Evolutionary conservation across 73 alveolate species (phyloP).

Genomic region (Durusdinium trenchii): DNA sequence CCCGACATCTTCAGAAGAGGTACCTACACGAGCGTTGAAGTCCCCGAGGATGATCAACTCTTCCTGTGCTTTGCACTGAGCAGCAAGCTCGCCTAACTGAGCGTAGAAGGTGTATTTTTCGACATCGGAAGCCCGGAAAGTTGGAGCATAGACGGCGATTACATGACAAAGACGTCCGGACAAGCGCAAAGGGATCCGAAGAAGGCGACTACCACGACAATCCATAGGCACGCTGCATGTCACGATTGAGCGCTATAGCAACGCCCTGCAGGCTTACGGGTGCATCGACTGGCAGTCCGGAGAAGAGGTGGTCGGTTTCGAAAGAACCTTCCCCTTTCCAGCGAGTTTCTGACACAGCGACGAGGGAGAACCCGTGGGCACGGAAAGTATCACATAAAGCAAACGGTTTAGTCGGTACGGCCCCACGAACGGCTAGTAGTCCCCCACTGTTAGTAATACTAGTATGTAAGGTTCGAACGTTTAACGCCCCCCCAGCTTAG

Average conservation of each 20-base stretch:
- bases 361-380: background rate
- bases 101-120: conserved; percentile 18
- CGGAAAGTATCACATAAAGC: background rate
- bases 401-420: background rate
- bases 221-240: background rate
- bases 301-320: background rate
- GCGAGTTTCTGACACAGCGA: conserved; percentile 19
- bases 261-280: conserved; percentile 10
- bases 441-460: background rate
- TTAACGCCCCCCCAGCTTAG: conserved; percentile 76
- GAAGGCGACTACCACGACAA: background rate
- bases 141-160: background rate
- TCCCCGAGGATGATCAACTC: conserved; percentile 26
- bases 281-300: background rate
- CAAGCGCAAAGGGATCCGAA: background rate
- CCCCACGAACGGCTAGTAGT: background rate
- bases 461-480: conserved; percentile 27
- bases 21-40: conserved; percentile 44
- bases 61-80: background rate
- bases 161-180: background rate
- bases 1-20: background rate
- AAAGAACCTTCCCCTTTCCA: conserved; percentile 54
- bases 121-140: background rate
- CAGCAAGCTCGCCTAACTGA: background rate
- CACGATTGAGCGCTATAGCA: background rate